Base-by-base conservation (phyloP, 2,329 filamentous ascomycete species). In the Ophiostoma himal-ulmi region DNA sequence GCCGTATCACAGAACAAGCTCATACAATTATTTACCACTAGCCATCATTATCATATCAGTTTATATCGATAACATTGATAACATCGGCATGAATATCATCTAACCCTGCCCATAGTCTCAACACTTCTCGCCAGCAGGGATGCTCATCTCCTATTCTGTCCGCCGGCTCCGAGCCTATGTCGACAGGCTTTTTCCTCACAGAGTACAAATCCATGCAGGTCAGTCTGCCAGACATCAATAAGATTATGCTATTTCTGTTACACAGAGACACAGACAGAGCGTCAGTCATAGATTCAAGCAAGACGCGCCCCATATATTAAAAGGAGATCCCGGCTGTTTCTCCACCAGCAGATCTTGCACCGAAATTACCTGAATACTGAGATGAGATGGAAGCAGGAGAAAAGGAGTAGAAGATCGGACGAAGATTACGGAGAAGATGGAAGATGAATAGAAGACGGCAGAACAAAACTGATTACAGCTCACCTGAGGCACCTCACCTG, bases 331-430 rank as follows among this genome's bases (percentile, higher is more conserved):
- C 57, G 65, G 68, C 65, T 57, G 34, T 39, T 68, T 52, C 68
- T 68, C 68, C 70, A 71, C 68, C 39, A 57, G 65, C 54, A 71
- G 70, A 71, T 70, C 54, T 60, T 57, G 54, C 68, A 36, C 68
- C 62, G 65, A 70, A 68, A 71, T 69, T 62, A 67, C 52, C 26
- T 30, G 57, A 62, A 62, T 62, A 26, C 26, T 20, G 57, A 62
- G 57, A 60, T 34, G 57, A 44, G 37, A 67, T 65, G 34, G 20
- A 65, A 65, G 36, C 20, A 34, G 13, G 26, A 26, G 14, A 17
- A 17, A 26, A 65, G 34, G 14, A 65, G 34, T 20, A 39, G 57
- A 62, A 39, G 36, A 39, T 13, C 36, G 20, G 57, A 34, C 13
- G 22, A 60, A 60, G 57, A 34, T 26, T 22, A 30, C 30, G 39